Evolutionary conservation across 495 filamentous ascomycete species (phyloP).

Genomic region (Parmelia sp.): DNA sequence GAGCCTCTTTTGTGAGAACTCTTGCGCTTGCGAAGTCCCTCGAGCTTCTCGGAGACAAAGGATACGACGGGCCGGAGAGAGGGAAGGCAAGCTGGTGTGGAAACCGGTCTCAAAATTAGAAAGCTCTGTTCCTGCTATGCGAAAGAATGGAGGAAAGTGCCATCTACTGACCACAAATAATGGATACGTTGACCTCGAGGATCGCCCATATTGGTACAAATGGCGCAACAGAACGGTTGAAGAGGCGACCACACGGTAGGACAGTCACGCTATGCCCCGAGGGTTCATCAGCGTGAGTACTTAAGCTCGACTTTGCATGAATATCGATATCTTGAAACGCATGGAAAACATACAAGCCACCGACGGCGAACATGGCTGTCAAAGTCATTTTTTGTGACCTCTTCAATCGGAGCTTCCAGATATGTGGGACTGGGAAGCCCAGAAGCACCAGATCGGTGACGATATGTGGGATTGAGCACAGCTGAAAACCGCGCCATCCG

Average conservation of each 20-base stretch:
- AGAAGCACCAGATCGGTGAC: conserved; percentile 36
- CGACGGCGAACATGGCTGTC: conserved; percentile 13
- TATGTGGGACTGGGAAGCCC: conserved; percentile 37
- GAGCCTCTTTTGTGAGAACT: background rate
- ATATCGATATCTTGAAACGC: too few species aligned
- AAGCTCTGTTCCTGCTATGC: background rate
- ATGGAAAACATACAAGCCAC: too few species aligned
- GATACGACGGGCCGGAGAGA: conserved; percentile 3
- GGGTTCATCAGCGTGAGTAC: background rate
- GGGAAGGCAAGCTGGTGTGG: conserved; percentile 16
- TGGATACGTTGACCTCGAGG: conserved; percentile 13
- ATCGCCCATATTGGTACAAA: too few species aligned
- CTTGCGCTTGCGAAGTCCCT: conserved; percentile 3
- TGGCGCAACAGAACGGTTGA: conserved; percentile 8
- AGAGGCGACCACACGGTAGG: conserved; percentile 13
- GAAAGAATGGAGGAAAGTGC: background rate
- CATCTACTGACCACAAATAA: conserved; percentile 18
- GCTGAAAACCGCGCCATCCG: conserved; percentile 23
- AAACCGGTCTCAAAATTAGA: too few species aligned
- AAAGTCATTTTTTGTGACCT: conserved; percentile 30
- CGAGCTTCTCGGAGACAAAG: conserved; percentile 3
- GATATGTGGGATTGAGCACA: conserved; percentile 29
- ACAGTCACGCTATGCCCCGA: conserved; percentile 7
- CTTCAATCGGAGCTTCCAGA: conserved; percentile 35
- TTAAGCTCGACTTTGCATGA: too few species aligned